Evolutionary conservation across 306 rosid species (phyloP), one percentile per base, ranked within the genome.

Genomic region (Urtica urens): DNA sequence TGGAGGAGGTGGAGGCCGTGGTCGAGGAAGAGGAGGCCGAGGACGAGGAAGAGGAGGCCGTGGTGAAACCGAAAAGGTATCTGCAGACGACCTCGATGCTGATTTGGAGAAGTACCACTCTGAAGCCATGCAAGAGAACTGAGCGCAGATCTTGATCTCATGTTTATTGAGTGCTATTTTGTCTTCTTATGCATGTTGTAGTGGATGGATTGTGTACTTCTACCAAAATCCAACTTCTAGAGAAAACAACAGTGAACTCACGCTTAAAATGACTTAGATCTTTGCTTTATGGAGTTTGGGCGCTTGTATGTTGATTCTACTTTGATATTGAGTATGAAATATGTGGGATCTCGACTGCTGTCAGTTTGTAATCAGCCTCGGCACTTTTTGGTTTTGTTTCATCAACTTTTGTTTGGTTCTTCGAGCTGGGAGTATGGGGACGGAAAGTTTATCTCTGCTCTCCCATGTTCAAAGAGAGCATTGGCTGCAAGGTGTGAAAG

Each of bases 41-140:
- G 54, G 66, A 15, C 72, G 79, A 29, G 81, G 86, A 35, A 94
- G 99, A 27, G 62, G 49, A 38, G 72, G 69, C 45, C 55, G 78
- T 38, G 78, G 76, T 14, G 56, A 74, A 22, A 76, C 63, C 5
- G 94, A 86, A 59, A 92, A 82, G 61, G 47, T 86, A 42, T 92
- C 94, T 28, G 94, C 95, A 11, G 96, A 82, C 43, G 99, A 82
- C 55, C 86, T 92, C 62, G 96, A 92, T 76, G 93, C 94, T 49
- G 99, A 92, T 30, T 65, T 92, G 79, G 93, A 85, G 75, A 92
- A 86, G 74, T 92, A 92, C 66, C 96, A 85, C 67, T 63, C 88
- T 33, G 87, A 80, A 69, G 75, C 93, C 44, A 82, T 85, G 96
- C 77, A 85, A 59, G 54, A 60, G 44, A 76, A 73, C 59, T 79